Base-by-base conservation (phyloP, 1,139 yeast genomes). In the Candida glucosophila region DNA sequence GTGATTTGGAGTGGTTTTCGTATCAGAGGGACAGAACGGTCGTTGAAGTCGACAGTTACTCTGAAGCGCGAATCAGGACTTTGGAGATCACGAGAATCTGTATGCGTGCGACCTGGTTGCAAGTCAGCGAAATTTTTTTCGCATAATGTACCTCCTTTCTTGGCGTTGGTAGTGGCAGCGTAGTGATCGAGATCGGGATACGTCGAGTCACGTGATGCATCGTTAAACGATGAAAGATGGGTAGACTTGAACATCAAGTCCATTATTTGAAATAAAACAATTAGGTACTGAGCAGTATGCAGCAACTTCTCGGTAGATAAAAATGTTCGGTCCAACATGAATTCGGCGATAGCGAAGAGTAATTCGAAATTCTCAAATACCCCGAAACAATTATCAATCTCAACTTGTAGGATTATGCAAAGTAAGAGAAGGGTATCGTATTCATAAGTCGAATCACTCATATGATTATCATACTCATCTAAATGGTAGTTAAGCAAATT, bases 341-440 rank as follows among this genome's bases (percentile, higher is more conserved):
- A 49, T 27, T 59, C 67, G 1, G 67, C 70, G 25, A 63, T 60
- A 5, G 69, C 65, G 40, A 50, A 62, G 7, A 62, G 41, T 22
- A 62, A 47, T 26, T 62, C 67, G 20, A 50, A 58, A 37, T 64
- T 64, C 34, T 63, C 71, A 34, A 47, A 63, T 1, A 64, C 62
- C 18, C 62, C 58, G 31, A 49, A 61, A 17, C 44, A 39, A 24
- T 43, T 48, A 37, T 64, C 71, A 11, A 58, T 34, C 26, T 60
- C 62, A 16, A 62, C 47, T 33, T 58, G 65, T 11, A 64, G 37
- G 3, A 59, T 40, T 5, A 64, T 44, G 5, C 57, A 53, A 5
- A 63, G 26, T 10, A 55, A 29, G 17, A 55, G 30, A n/a, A 40
- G 29, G 11, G 44, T 41, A 25, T 52, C 52, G 24, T 52, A 50